Conservation (phyloP, 1,139 yeast genomes). For the Saccharomyces hybrid region DNA sequence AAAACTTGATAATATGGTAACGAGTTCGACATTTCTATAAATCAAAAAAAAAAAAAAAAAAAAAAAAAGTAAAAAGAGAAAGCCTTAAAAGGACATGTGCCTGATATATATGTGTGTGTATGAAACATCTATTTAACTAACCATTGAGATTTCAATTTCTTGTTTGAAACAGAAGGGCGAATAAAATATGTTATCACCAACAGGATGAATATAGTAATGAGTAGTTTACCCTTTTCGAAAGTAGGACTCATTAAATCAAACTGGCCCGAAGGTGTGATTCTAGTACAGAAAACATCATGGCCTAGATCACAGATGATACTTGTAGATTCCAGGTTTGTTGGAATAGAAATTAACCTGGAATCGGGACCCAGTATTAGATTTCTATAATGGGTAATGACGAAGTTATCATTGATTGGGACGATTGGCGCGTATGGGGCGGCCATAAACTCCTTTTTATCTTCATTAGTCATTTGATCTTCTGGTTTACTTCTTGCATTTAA, state of each 20-base stretch:
- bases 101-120: background rate
- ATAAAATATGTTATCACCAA: conserved; percentile 40
- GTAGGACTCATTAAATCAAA: conserved; percentile 66
- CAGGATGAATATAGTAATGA: conserved; percentile 52
- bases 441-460: conserved; percentile 54
- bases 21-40: background rate
- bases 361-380: conserved; percentile 18
- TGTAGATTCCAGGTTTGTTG: conserved; percentile 79
- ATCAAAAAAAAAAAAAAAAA: background rate
- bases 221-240: conserved; percentile 61
- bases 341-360: conserved; percentile 40
- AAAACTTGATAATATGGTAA: background rate
- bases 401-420: conserved; percentile 42
- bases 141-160: conserved; percentile 38
- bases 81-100: background rate
- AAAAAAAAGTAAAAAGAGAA: background rate
- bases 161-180: conserved; percentile 52
- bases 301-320: conserved; percentile 61
- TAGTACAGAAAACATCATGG: conserved; percentile 66
- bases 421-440: conserved; percentile 61
- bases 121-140: conserved; percentile 19
- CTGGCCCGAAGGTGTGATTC: conserved; percentile 72
- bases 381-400: conserved; percentile 38
- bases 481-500: conserved; percentile 55
- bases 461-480: conserved; percentile 46